Conservation (phyloP, 2,329 filamentous ascomycete species). For the Curvularia verruculosa region DNA sequence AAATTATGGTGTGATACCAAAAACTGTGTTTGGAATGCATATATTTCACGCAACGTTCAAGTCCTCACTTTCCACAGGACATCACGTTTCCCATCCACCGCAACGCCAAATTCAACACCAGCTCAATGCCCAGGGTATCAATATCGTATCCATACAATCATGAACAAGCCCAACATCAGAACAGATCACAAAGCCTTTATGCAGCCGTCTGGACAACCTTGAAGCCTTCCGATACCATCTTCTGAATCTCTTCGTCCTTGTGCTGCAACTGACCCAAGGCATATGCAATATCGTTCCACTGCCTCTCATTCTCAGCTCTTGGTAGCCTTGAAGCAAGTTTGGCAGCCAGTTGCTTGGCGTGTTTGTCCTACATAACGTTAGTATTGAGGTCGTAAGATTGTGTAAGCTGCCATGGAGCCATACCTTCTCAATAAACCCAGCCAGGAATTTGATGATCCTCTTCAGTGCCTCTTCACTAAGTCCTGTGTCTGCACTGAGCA, state of each 20-base stretch:
- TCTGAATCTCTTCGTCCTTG: conserved; percentile 88
- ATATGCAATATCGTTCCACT: conserved; percentile 98
- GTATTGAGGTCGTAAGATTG: not conserved
- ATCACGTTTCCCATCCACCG: not conserved
- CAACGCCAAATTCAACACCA: conserved; percentile 4
- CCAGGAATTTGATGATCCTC: conserved; percentile 87
- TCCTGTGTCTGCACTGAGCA: conserved; percentile 80
- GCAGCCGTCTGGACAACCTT: conserved; percentile 54
- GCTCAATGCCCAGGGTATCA: conserved; percentile 6
- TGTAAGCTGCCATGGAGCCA: not conserved
- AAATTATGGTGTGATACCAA: conserved; percentile 2
- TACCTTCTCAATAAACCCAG: conserved; percentile 98
- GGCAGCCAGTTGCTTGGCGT: conserved; percentile 89
- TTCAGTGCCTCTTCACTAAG: conserved; percentile 86
- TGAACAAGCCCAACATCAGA: not conserved
- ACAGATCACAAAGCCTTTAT: conserved; percentile 1
- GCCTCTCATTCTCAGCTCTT: conserved; percentile 87
- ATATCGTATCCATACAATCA: conserved; percentile 4
- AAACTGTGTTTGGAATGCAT: not conserved
- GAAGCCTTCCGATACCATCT: conserved; percentile 76
- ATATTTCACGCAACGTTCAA: not conserved
- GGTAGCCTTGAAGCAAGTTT: conserved; percentile 87
- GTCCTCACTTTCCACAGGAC: not conserved
- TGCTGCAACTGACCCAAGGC: conserved; percentile 88
- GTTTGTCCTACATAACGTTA: conserved; percentile 74